phyloP scores from a whole-genome alignment of 805 yeast species.

The Priceomyces castillae region DNA sequence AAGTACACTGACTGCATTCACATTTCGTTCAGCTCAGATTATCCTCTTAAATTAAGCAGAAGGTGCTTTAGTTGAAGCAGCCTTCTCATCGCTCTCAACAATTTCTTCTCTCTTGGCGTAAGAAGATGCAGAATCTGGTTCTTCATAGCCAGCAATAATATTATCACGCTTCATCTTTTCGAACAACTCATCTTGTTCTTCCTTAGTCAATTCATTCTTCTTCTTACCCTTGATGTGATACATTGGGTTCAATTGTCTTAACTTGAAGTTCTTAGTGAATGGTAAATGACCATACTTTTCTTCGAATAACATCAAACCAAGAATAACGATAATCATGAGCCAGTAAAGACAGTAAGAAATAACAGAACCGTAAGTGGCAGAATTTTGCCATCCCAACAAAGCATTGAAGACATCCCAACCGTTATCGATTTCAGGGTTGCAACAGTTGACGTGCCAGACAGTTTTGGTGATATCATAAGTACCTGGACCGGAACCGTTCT shows the following conservation, averaged over 20 bases:
- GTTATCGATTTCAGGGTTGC: constrained; percentile 85
- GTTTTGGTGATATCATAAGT: constrained; percentile 75
- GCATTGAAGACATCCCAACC: constrained; percentile 99
- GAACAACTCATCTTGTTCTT: constrained; percentile 36
- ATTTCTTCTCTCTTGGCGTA: constrained; percentile 6
- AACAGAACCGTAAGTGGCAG: constrained; percentile 92
- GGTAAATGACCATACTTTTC: constrained; percentile 85
- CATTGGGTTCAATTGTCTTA: constrained; percentile 61
- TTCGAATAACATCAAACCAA: constrained; percentile 69
- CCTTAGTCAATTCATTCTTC: constrained; percentile 38
- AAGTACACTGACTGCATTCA: not conserved
- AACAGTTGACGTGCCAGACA: constrained; percentile 97
- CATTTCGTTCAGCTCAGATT: not conserved
- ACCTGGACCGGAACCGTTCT: constrained; percentile 92
- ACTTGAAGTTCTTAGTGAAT: constrained; percentile 47
- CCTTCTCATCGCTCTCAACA: constrained; percentile 2
- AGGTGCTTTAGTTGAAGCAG: constrained; percentile 1
- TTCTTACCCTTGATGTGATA: constrained; percentile 68
- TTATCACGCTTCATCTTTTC: constrained; percentile 24
- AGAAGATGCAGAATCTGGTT: constrained; percentile 3
- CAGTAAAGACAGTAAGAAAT: constrained; percentile 87
- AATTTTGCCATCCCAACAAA: constrained; percentile 93
- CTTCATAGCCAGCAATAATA: constrained; percentile 5
- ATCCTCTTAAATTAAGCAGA: not conserved
- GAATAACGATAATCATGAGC: constrained; percentile 57